A percentile compares a stretch with the other conserved stretches of the same genome.
Conservation (phyloP, 768 basidiomycete genomes). For the Lyophyllum decastes region DNA sequence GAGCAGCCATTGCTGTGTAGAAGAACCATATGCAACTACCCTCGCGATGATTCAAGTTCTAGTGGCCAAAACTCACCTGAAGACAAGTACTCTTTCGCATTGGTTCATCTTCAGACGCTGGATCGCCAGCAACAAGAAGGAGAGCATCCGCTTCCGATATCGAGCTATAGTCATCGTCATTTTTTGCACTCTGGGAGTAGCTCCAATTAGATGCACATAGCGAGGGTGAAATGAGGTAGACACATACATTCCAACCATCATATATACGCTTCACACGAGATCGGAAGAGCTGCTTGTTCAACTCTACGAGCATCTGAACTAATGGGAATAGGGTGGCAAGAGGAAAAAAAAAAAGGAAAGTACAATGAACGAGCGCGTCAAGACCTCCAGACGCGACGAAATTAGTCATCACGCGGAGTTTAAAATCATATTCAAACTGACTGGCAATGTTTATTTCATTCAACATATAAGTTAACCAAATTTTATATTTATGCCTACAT, state of each 20-base stretch:
- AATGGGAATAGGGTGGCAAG: conserved; percentile 2
- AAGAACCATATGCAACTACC: conserved; percentile 18
- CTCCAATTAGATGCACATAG: conserved; percentile 7
- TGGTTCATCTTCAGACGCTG: conserved; percentile 84
- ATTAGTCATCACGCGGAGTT: conserved; percentile 26
- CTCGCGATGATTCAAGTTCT: background rate
- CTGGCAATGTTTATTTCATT: too few species aligned
- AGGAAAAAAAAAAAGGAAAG: conserved; percentile 8
- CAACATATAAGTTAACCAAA: too few species aligned
- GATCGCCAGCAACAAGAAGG: conserved; percentile 74
- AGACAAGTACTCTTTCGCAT: conserved; percentile 89
- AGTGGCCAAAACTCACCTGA: conserved; percentile 58
- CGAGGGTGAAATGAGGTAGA: conserved; percentile 9
- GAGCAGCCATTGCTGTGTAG: conserved; percentile 85
- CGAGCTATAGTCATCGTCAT: conserved; percentile 72
- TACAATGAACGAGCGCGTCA: conserved; percentile 21
- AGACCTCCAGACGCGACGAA: conserved; percentile 22
- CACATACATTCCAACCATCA: conserved; percentile 64
- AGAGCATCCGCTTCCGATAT: conserved; percentile 72
- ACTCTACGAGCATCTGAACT: conserved; percentile 62
- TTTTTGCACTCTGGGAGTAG: conserved; percentile 53
- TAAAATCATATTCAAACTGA: conserved; percentile 8
- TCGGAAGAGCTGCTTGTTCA: conserved; percentile 63
- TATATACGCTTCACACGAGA: conserved; percentile 60
- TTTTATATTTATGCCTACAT: too few species aligned